Evolutionary conservation across 1,284 basidiomycete species (phyloP).

Genomic region (Pseudozyma sp.): DNA sequence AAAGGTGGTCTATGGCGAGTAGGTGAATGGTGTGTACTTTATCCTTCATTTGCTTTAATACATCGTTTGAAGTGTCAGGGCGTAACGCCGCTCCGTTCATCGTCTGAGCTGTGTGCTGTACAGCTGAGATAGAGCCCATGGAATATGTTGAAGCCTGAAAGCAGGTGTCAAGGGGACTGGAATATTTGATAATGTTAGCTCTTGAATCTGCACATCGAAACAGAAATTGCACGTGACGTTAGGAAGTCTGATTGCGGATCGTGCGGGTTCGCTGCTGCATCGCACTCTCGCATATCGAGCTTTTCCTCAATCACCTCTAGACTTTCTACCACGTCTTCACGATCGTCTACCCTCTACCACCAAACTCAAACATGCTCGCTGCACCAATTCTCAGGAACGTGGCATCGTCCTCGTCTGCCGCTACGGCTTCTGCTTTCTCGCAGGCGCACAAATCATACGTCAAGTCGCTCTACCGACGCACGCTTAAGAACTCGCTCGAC

Average conservation of each 20-base stretch:
- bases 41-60: too few species aligned
- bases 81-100: too few species aligned
- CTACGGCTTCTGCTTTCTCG: conserved; percentile 73
- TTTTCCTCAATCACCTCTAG: neutral
- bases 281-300: neutral
- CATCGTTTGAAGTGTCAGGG: too few species aligned
- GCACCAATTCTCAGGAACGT: conserved; percentile 34
- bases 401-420: conserved; percentile 18
- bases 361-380: conserved; percentile 28
- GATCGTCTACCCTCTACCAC: neutral
- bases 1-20: conserved; percentile 62
- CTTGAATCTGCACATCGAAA: too few species aligned
- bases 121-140: too few species aligned
- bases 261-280: neutral
- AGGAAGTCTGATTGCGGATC: conserved; percentile 1
- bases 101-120: too few species aligned
- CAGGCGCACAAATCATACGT: conserved; percentile 85
- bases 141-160: too few species aligned
- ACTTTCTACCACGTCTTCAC: neutral
- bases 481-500: conserved; percentile 85
- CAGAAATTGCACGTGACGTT: neutral
- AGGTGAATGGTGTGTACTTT: conserved; percentile 1
- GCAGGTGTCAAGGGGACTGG: too few species aligned
- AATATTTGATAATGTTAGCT: too few species aligned
- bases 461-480: conserved; percentile 89